phyloP scores from a whole-genome alignment of 2,329 filamentous ascomycete species.

The Pseudohalonectria lignicola region DNA sequence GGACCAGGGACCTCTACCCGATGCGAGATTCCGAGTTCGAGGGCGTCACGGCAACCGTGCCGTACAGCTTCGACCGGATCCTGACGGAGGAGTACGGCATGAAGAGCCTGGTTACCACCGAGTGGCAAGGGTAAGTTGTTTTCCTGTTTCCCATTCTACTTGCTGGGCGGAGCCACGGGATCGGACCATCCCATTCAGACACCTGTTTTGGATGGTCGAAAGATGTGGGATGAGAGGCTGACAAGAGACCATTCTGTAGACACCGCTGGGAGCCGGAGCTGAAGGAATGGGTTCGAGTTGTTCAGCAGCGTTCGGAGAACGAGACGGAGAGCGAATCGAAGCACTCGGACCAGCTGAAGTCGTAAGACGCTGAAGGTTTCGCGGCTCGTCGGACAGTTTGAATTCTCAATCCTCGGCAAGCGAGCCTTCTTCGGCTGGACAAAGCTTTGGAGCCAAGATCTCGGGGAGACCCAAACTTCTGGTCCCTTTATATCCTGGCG shows the following conservation, averaged over 20 bases:
- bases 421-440: too few species aligned
- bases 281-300: slow-evolving; percentile 47
- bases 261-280: slow-evolving; percentile 47
- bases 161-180: neutral
- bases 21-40: slow-evolving; percentile 66
- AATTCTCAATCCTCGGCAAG: too few species aligned
- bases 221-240: too few species aligned
- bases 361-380: too few species aligned
- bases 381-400: too few species aligned
- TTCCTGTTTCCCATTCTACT: slow-evolving; percentile 7
- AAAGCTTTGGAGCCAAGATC: too few species aligned
- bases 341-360: too few species aligned
- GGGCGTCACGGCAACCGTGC: slow-evolving; percentile 58
- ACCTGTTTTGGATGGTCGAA: too few species aligned
- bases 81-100: slow-evolving; percentile 53
- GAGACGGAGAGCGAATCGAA: neutral
- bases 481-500: too few species aligned
- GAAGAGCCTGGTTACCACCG: slow-evolving; percentile 48
- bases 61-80: slow-evolving; percentile 56
- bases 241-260: too few species aligned
- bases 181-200: neutral
- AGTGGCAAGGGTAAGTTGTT: slow-evolving; percentile 48
- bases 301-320: neutral
- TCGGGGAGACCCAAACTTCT: too few species aligned
- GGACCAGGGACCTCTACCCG: slow-evolving; percentile 62